A percentile compares a stretch with the other conserved stretches of the same genome.
These are phyloP conservation scores for Davidsoniella neocaledoniae DNA, from an alignment of 2,329 filamentous ascomycete genomes.

Conservation along the genomic window DNA sequence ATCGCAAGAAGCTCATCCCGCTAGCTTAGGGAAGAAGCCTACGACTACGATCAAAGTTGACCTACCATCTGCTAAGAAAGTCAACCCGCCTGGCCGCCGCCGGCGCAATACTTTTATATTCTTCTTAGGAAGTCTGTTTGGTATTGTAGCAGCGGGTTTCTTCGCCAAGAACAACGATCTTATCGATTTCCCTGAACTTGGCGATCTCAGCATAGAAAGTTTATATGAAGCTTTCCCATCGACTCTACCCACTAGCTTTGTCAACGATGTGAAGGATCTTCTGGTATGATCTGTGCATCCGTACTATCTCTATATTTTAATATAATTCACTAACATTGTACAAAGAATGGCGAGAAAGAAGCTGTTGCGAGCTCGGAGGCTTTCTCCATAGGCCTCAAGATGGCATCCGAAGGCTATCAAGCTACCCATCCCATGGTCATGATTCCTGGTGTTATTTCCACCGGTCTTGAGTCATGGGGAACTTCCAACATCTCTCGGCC, in stretches of 20 bases:
- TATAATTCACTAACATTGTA: slow-evolving; percentile 2
- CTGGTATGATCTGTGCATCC: slow-evolving; percentile 39
- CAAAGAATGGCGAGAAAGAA: slow-evolving; percentile 67
- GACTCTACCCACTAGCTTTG: slow-evolving; percentile 57
- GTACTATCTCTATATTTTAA: neutral
- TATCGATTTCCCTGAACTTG: slow-evolving; percentile 57
- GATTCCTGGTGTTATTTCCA: slow-evolving; percentile 95
- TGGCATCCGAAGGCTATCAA: slow-evolving; percentile 60
- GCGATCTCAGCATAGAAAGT: slow-evolving; percentile 67
- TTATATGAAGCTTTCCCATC: slow-evolving; percentile 69
- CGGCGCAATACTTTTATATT: slow-evolving; percentile 71
- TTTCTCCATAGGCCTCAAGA: slow-evolving; percentile 76
- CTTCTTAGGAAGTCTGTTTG: slow-evolving; percentile 73
- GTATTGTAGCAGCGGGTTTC: slow-evolving; percentile 73
- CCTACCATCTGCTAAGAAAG: neutral
- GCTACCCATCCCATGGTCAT: slow-evolving; percentile 86
- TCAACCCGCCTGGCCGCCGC: slow-evolving; percentile 34
- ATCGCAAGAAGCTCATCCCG: slow-evolving; percentile 5
- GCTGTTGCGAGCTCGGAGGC: slow-evolving; percentile 75
- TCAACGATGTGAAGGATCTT: slow-evolving; percentile 73
- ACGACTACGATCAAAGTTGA: neutral
- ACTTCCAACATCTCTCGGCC: slow-evolving; percentile 69
- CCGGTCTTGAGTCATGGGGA: slow-evolving; percentile 91
- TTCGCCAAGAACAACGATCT: slow-evolving; percentile 82
- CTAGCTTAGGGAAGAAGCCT: neutral